Base-by-base conservation (phyloP, 176 grass and related monocot genomes). In the Areca catechu region DNA sequence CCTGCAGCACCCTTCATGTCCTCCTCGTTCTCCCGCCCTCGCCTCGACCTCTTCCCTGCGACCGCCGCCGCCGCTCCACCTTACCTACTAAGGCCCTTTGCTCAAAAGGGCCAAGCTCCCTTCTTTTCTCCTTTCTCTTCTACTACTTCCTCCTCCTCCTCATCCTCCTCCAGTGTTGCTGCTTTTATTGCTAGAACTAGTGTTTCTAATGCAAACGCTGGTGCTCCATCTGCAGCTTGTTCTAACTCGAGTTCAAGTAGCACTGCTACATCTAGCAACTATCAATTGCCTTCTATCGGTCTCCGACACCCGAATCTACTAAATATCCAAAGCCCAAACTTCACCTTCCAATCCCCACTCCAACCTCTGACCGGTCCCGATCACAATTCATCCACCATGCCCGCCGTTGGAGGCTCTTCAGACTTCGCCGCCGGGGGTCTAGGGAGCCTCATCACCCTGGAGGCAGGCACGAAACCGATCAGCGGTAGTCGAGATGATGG, bases 1-100 rank as follows among this genome's bases (percentile, higher is more conserved):
- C 87, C 83, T 9, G 55, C 84, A 19, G 74, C 93, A 55, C 89
- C 86, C 49, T 83, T 80, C 19, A 54, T 76, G 14, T 71, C 60
- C 4, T 78, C 81, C 4, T 29, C 73, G 2, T 71, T 66, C 16
- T 71, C 77, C 5, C 34, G 73, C 70, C 75, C 78, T 20, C 88
- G 81, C 50, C 81, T 81, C 23, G 80, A 79, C 54, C 62, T 80
- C 51, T 68, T 83, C 53, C 53, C 65, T 12, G 9, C 9, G 9
- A 12, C 34, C 27, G 20, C 63, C 57, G 51, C 72, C 23, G 68
- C 4, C 17, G 47, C 49, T 17, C 66, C 73, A 4, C 67, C 72
- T 4, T 82, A 76, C 29, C 66, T 82, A 10, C 57, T 76, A 7
- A 62, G 67, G 16, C 72, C 72, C 19, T 76, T 65, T 30, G 47